Conservation (phyloP, 192 early-diverging fungal species). For the Coemansia sp. region DNA sequence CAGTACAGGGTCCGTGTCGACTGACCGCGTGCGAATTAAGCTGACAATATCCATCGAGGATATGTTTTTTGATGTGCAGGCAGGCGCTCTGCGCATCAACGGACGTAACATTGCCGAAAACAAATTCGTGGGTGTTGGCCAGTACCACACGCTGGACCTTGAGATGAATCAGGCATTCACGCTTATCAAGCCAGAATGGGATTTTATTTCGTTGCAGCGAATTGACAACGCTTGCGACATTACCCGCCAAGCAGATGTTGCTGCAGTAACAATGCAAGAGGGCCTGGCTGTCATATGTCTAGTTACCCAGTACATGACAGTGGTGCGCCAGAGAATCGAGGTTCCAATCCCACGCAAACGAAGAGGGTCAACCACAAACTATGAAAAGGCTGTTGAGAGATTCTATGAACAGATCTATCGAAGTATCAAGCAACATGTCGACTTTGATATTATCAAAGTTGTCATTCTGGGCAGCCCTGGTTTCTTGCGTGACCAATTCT, state of each 20-base stretch:
- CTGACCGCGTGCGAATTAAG: slow-evolving; percentile 73
- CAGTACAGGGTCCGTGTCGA: slow-evolving; percentile 84
- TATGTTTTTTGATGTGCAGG: slow-evolving; percentile 91
- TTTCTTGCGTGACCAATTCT: slow-evolving; percentile 87
- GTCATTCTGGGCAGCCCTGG: slow-evolving; percentile 95
- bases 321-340: slow-evolving; percentile 92
- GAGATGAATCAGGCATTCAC: slow-evolving; percentile 89
- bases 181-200: slow-evolving; percentile 88
- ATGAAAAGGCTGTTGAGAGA: slow-evolving; percentile 83
- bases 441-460: slow-evolving; percentile 94
- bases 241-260: slow-evolving; percentile 86
- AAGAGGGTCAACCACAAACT: slow-evolving; percentile 83
- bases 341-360: slow-evolving; percentile 88
- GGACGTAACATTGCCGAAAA: slow-evolving; percentile 86
- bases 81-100: slow-evolving; percentile 79
- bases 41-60: slow-evolving; percentile 84
- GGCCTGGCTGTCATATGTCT: slow-evolving; percentile 92
- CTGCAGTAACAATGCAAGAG: slow-evolving; percentile 87
- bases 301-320: slow-evolving; percentile 92
- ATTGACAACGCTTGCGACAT: slow-evolving; percentile 89
- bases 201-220: slow-evolving; percentile 86
- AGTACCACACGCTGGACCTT: slow-evolving; percentile 93
- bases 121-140: slow-evolving; percentile 88
- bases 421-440: slow-evolving; percentile 81
- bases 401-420: slow-evolving; percentile 94